These are phyloP conservation scores for Ceratocystis huliohia DNA, from an alignment of 2,329 filamentous ascomycete species.

Conservation along the genomic window DNA sequence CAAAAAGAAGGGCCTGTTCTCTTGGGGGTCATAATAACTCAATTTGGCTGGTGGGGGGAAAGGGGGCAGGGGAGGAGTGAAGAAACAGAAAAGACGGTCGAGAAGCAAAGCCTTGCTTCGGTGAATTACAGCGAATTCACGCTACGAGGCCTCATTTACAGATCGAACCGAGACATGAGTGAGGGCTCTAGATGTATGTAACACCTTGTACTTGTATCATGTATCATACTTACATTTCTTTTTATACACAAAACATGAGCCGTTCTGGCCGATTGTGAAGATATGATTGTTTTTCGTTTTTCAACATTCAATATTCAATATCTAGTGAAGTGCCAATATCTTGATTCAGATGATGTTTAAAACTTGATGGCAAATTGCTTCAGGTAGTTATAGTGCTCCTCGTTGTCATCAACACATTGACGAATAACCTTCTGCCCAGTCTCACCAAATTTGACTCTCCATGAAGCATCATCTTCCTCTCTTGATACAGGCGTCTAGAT, in stretches of 20 bases:
- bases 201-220: constrained; percentile 21
- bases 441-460: constrained; percentile 61
- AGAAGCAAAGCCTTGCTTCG: background rate
- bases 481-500: constrained; percentile 47
- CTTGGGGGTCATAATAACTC: constrained; percentile 12
- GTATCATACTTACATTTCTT: constrained; percentile 18
- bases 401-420: constrained; percentile 57
- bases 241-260: background rate
- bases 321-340: background rate
- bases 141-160: constrained; percentile 2
- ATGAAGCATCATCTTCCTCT: constrained; percentile 57
- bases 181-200: constrained; percentile 14
- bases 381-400: constrained; percentile 66
- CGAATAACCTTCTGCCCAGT: constrained; percentile 58
- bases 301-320: background rate
- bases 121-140: constrained; percentile 11
- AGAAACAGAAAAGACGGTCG: constrained; percentile 1
- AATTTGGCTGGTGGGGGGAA: background rate
- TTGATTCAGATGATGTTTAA: constrained; percentile 25
- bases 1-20: constrained; percentile 17
- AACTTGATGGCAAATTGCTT: constrained; percentile 62
- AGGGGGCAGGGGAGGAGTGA: background rate
- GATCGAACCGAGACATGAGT: background rate
- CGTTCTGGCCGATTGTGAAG: background rate
- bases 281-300: background rate